Evolutionary conservation across 176 grass and related monocot species (phyloP).

Genomic region (Triticum timopheevii): DNA sequence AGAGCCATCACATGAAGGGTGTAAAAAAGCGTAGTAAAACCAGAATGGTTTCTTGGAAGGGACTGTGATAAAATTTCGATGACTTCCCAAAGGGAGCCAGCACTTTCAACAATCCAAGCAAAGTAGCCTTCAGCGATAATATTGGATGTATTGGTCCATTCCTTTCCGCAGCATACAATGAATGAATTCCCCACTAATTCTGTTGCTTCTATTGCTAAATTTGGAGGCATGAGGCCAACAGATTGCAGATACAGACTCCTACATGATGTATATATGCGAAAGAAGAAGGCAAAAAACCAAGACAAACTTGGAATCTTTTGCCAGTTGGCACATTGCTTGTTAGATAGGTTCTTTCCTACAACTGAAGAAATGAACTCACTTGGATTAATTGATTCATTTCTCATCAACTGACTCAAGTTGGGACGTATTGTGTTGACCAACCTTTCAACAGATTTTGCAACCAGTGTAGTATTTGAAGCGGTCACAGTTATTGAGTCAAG

Average conservation of each 20-base stretch:
- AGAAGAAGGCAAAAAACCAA: conserved; percentile 68
- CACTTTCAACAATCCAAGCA: conserved; percentile 68
- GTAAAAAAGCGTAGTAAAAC: conserved; percentile 57
- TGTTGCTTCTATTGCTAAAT: conserved; percentile 70
- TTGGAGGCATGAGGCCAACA: conserved; percentile 79
- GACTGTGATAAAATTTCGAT: conserved; percentile 49
- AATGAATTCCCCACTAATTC: conserved; percentile 63
- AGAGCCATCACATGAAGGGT: conserved; percentile 62
- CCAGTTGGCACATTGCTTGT: conserved; percentile 42
- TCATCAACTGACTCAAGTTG: conserved; percentile 65
- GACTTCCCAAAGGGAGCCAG: conserved; percentile 59
- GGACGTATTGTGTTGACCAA: conserved; percentile 57
- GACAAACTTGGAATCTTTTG: conserved; percentile 45
- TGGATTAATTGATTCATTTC: conserved; percentile 49
- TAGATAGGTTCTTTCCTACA: conserved; percentile 30
- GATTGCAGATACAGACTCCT: conserved; percentile 76
- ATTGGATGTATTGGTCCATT: conserved; percentile 63
- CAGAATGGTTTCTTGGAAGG: conserved; percentile 43
- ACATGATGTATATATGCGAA: conserved; percentile 67
- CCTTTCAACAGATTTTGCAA: conserved; percentile 80
- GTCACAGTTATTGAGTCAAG: conserved; percentile 74
- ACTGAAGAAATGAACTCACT: conserved; percentile 51
- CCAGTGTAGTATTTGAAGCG: conserved; percentile 66
- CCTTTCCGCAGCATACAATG: conserved; percentile 60
- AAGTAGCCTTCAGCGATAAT: conserved; percentile 66